A percentile compares a stretch with the other conserved stretches of the same genome.
Evolutionary conservation across 495 filamentous ascomycete genomes (phyloP).

Genomic region (Aspergillus mulundensis): DNA sequence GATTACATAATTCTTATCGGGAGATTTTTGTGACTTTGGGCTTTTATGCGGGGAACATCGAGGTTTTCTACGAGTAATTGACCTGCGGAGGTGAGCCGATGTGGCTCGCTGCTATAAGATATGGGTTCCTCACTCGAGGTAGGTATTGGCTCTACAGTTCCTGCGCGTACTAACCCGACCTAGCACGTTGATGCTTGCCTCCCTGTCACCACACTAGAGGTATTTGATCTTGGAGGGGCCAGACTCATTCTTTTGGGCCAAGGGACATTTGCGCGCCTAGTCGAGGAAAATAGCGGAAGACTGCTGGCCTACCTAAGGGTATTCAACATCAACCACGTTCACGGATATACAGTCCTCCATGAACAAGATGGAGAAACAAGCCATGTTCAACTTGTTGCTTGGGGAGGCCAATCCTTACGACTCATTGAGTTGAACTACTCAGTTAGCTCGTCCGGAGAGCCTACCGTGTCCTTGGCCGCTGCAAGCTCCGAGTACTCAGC

Average conservation of each 20-base stretch:
- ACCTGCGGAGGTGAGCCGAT: constrained; percentile 12
- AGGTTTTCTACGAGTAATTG: constrained; percentile 12
- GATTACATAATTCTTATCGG: constrained; percentile 22
- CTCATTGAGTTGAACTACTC: constrained; percentile 42
- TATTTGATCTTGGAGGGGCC: constrained; percentile 22
- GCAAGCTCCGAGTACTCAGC: constrained; percentile 39
- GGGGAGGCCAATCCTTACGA: constrained; percentile 70
- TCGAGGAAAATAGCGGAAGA: constrained; percentile 34
- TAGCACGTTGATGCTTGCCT: constrained; percentile 47
- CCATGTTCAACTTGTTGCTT: constrained; percentile 55
- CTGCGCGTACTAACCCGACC: constrained; percentile 17
- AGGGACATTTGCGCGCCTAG: constrained; percentile 34
- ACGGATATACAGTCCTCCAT: constrained; percentile 35
- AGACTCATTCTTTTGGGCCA: constrained; percentile 39
- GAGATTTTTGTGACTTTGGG: constrained; percentile 17
- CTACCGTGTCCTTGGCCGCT: constrained; percentile 11
- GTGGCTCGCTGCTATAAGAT: constrained; percentile 16
- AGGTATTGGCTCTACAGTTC: constrained; percentile 11
- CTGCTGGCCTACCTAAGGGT: constrained; percentile 26
- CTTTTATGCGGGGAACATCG: constrained; percentile 16
- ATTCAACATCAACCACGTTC: constrained; percentile 42
- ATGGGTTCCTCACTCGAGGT: constrained; percentile 40
- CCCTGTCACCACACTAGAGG: constrained; percentile 40
- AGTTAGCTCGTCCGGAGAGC: constrained; percentile 14
- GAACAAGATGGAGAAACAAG: constrained; percentile 15